phyloP scores from a whole-genome alignment of 2,329 filamentous ascomycete species.

The Didymosphaeria variabile region DNA sequence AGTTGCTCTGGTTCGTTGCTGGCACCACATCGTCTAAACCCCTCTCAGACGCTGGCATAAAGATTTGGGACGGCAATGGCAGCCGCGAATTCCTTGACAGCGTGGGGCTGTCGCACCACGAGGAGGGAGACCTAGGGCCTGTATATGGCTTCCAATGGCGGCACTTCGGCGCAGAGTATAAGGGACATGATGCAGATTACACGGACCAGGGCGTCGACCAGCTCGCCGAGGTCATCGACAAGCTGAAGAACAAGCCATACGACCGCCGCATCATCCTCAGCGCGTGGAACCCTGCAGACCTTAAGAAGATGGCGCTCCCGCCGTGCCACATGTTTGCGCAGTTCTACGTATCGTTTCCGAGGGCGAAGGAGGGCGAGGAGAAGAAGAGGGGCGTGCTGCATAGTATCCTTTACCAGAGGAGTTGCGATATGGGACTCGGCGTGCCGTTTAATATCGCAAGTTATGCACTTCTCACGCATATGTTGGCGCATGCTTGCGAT shows the following conservation, averaged over 20 bases:
- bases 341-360: conserved; percentile 85
- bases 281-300: conserved; percentile 92
- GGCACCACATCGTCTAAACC: conserved; percentile 82
- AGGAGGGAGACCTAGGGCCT: conserved; percentile 88
- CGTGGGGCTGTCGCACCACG: conserved; percentile 81
- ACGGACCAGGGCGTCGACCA: conserved; percentile 90
- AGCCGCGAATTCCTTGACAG: conserved; percentile 88
- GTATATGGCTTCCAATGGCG: conserved; percentile 99
- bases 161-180: conserved; percentile 93
- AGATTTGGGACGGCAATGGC: conserved; percentile 99
- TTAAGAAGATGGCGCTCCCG: conserved; percentile 88
- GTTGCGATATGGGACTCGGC: conserved; percentile 95
- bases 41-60: conserved; percentile 81
- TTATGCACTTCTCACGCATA: conserved; percentile 93
- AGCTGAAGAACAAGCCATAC: conserved; percentile 83
- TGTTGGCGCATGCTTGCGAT: conserved; percentile 88
- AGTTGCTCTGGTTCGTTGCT: conserved; percentile 94
- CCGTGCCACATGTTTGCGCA: conserved; percentile 98
- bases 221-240: conserved; percentile 86
- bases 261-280: conserved; percentile 89
- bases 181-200: conserved; percentile 75
- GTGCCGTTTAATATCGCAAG: conserved; percentile 98
- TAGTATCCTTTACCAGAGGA: conserved; percentile 91
- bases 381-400: conserved; percentile 74
- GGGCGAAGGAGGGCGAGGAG: conserved; percentile 35